These are phyloP conservation scores for Plantago rigida DNA, from an alignment of 305 asterid species.

Conservation along the genomic window DNA sequence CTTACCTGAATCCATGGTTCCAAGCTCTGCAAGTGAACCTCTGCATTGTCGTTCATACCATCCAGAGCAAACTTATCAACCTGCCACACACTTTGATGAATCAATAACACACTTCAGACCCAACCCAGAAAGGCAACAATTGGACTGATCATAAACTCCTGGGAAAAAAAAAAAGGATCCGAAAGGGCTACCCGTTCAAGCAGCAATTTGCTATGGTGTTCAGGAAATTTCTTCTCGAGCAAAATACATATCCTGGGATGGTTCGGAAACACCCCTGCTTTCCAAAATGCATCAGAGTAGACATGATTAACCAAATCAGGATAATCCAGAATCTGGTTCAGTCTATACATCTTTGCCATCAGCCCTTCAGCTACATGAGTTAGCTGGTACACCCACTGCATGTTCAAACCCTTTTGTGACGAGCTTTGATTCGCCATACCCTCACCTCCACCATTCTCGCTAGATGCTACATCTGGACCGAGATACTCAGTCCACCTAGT, in stretches of 20 bases:
- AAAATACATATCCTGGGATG: constrained; percentile 77
- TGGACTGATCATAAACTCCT: constrained; percentile 4
- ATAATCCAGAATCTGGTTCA: constrained; percentile 88
- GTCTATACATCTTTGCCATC: constrained; percentile 84
- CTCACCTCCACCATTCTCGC: constrained; percentile 52
- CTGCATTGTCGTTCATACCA: constrained; percentile 72
- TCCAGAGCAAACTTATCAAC: constrained; percentile 90
- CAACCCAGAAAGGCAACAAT: constrained; percentile 19
- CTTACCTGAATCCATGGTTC: constrained; percentile 94
- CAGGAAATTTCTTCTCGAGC: constrained; percentile 91
- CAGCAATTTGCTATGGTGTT: constrained; percentile 90
- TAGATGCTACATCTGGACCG: constrained; percentile 59
- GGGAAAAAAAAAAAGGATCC: constrained; percentile 1
- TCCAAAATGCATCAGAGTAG: constrained; percentile 86
- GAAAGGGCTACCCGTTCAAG: constrained; percentile 74
- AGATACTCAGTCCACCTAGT: constrained; percentile 91
- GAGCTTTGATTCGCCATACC: constrained; percentile 41
- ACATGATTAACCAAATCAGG: constrained; percentile 73
- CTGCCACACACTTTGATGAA: constrained; percentile 35
- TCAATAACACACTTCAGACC: constrained; percentile 25
- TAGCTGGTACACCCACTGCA: constrained; percentile 97
- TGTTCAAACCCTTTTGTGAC: constrained; percentile 74
- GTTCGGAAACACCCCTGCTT: constrained; percentile 83
- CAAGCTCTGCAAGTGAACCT: constrained; percentile 82
- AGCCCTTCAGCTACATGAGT: constrained; percentile 92